Percentiles rank a stretch among this genome's conserved stretches.
phyloP scores from a whole-genome alignment of 2,329 filamentous ascomycete genomes.

The Colletotrichum melonis region DNA sequence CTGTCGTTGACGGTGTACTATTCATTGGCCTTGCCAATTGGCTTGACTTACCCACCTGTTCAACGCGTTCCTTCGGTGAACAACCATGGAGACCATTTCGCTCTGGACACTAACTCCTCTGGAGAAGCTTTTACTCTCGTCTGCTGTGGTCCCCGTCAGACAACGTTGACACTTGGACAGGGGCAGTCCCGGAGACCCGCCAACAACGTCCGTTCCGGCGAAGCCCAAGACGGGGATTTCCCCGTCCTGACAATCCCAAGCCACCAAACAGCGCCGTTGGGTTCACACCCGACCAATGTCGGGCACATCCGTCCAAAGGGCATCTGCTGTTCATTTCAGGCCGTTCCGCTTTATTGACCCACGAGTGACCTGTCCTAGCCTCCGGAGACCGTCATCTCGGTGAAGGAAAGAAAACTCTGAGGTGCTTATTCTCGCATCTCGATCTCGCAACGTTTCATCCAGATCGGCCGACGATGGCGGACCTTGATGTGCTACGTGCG shows the following conservation, averaged over 20 bases:
- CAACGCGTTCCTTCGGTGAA: not conserved
- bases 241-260: constrained; percentile 7
- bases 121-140: not conserved
- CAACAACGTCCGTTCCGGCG: constrained; percentile 4
- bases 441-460: constrained; percentile 18
- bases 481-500: constrained; percentile 12
- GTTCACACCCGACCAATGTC: constrained; percentile 16
- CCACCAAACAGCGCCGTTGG: constrained; percentile 3
- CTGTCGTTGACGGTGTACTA: not conserved
- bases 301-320: constrained; percentile 5
- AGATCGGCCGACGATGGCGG: constrained; percentile 18
- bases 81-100: not conserved
- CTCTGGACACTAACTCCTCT: not conserved
- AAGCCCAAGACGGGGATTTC: constrained; percentile 31
- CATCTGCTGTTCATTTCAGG: not conserved
- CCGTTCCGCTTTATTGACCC: not conserved
- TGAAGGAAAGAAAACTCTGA: constrained; percentile 9
- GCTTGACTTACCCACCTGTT: not conserved
- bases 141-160: not conserved
- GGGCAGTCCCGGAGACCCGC: constrained; percentile 3
- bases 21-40: not conserved
- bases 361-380: constrained; percentile 3
- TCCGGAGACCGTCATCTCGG: not conserved
- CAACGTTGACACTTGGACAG: constrained; percentile 18
- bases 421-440: constrained; percentile 10